Evolutionary conservation across 352 stramenopile species (phyloP).

Genomic region (Stramenopiles sp.): DNA sequence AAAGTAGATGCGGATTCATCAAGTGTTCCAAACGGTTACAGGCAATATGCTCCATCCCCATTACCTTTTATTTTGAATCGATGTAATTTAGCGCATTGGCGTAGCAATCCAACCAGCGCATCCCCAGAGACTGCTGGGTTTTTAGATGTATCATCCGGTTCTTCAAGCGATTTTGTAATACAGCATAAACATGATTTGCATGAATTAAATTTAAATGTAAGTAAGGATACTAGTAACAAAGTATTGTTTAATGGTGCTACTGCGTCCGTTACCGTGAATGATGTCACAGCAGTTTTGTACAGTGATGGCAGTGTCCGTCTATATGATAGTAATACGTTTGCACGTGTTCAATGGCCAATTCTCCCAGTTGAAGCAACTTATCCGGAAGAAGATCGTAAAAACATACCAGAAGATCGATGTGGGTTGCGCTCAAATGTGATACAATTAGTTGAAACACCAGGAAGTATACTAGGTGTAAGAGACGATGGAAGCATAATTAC

Average conservation of each 20-base stretch:
- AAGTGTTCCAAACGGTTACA: background rate
- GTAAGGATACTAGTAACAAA: background rate
- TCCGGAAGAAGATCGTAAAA: no score
- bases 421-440: background rate
- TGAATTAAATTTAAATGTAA: no score
- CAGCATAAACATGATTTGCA: no score
- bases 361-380: no score
- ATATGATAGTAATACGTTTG: background rate
- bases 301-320: background rate
- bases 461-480: background rate
- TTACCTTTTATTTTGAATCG: background rate
- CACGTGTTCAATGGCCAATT: background rate
- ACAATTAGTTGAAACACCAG: background rate
- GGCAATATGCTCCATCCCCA: background rate
- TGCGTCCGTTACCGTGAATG: background rate
- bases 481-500: background rate
- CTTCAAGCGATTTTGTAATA: no score
- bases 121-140: background rate
- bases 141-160: background rate
- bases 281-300: background rate
- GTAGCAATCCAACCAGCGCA: no score
- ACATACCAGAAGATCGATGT: background rate
- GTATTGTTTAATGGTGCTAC: background rate
- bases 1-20: background rate
- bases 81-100: no score